Evolutionary conservation across 2,329 filamentous ascomycete genomes (phyloP).

Genomic region (Alternaria brassicicola): DNA sequence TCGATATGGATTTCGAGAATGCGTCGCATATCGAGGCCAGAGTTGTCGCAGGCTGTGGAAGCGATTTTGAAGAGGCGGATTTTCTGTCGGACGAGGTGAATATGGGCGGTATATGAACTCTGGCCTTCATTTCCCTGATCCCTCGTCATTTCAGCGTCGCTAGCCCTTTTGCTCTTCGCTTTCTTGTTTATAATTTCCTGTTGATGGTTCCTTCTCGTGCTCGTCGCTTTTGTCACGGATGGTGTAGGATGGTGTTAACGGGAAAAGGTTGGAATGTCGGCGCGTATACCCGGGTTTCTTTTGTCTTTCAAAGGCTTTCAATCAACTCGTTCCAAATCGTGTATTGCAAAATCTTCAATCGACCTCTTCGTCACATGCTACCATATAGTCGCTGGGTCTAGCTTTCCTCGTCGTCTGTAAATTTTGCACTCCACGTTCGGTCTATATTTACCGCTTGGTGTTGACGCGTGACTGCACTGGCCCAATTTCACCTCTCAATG

Average conservation of each 20-base stretch:
- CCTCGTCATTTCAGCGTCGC: neutral
- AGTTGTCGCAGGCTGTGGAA: slow-evolving; percentile 45
- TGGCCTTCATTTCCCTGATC: neutral
- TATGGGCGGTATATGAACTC: slow-evolving; percentile 41
- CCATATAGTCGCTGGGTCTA: neutral
- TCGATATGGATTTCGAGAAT: slow-evolving; percentile 44
- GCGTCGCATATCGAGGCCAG: slow-evolving; percentile 42
- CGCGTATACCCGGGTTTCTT: slow-evolving; percentile 23
- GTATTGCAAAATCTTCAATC: neutral
- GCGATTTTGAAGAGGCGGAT: slow-evolving; percentile 72
- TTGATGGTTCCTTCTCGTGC: neutral
- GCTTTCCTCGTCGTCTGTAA: neutral
- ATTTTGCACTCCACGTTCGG: too few relatives aligned
- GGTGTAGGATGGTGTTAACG: slow-evolving; percentile 11
- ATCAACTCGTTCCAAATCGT: neutral
- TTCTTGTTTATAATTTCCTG: slow-evolving; percentile 8
- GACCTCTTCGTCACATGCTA: neutral
- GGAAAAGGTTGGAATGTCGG: slow-evolving; percentile 14
- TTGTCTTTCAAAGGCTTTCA: neutral
- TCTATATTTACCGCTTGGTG: too few relatives aligned
- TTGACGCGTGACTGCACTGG: too few relatives aligned
- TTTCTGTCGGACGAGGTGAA: slow-evolving; percentile 55
- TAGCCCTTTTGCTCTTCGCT: slow-evolving; percentile 2
- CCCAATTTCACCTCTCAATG: too few relatives aligned
- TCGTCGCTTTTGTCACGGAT: neutral